Base-by-base conservation (phyloP, 1,139 yeast species). In the Neolecta irregularis region DNA sequence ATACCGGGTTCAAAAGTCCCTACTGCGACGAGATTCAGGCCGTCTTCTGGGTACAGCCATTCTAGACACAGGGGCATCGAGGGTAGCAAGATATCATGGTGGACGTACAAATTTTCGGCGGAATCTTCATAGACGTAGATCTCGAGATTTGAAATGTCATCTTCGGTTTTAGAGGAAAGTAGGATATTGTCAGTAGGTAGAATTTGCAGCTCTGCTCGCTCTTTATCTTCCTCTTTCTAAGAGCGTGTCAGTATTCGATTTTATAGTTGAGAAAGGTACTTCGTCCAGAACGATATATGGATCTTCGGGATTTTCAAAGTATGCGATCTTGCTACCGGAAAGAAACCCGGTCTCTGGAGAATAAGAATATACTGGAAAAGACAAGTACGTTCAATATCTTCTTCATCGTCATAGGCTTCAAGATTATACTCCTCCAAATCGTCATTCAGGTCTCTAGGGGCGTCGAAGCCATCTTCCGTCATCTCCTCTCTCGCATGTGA, bases 1-100 rank as follows among this genome's bases (percentile, higher is more conserved):
- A 88, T 88, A 52, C 79, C 92, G 26, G 98, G 98, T 49, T 88
- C 98, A 55, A 88, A 85, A 1, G 98, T 80, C 53, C 98, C 96
- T 44, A 88, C 65, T 9, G 98, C 98, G 2, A 93, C 96, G 56
- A 79, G 81, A 55, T 83, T 88, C 39, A 35, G 30, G 6, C 59
- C 57, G 5, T 54, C 56, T 12, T 65, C 67, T 55, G 68, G 78
- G 55, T 81, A 78, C 43, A 88, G 58, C 95, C 98, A 85, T 57
- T 91, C 98, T 24, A 88, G 88, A 54, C 95, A 80, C 42, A 88
- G 65, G 30, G 99, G 99, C 65, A 88, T 88, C 2, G 95, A 79
- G 2, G 99, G 98, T 41, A 88, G 67, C 94, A 88, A 80, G 46
- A 88, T 62, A 55, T 91, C 98, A 58, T 88, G 99, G 53, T 88